A percentile compares a stretch with the other conserved stretches of the same genome.
These are phyloP conservation scores for Cercospora sp. DNA, from an alignment of 2,329 filamentous ascomycete genomes.

Conservation along the genomic window DNA sequence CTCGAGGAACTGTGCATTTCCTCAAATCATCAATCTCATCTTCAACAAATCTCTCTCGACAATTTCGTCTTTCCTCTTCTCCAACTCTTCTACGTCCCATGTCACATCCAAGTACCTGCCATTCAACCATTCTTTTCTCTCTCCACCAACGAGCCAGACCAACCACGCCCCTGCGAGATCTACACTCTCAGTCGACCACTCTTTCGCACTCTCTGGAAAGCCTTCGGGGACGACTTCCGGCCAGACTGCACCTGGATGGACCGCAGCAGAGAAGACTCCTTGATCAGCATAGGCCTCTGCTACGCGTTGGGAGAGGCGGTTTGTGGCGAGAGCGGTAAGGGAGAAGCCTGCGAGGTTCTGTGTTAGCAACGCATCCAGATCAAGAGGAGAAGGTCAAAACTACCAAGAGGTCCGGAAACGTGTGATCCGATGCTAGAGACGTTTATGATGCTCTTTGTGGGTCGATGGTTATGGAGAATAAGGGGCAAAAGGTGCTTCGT, in stretches of 20 bases:
- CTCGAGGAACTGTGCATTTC: neutral
- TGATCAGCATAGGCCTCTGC: constrained; percentile 33
- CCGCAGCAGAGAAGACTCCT: constrained; percentile 32
- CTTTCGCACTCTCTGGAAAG: constrained; percentile 35
- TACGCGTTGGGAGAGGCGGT: constrained; percentile 38
- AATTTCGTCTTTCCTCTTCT: constrained; percentile 38
- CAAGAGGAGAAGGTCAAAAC: too few species aligned
- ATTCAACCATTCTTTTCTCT: constrained; percentile 41
- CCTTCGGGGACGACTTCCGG: constrained; percentile 34
- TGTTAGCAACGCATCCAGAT: too few species aligned
- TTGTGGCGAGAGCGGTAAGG: constrained; percentile 39
- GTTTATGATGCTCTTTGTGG: constrained; percentile 27
- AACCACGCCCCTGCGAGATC: constrained; percentile 31
- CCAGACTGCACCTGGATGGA: constrained; percentile 39
- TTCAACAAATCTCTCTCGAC: constrained; percentile 40
- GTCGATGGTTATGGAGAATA: neutral
- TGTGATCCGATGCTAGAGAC: constrained; percentile 38
- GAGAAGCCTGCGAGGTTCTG: constrained; percentile 31
- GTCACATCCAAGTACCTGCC: constrained; percentile 40
- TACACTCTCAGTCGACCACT: constrained; percentile 29
- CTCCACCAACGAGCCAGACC: constrained; percentile 35
- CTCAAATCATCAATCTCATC: constrained; percentile 25
- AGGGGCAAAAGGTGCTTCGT: constrained; percentile 29
- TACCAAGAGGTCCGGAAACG: constrained; percentile 38
- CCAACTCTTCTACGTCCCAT: constrained; percentile 44